phyloP scores from a whole-genome alignment of 345 rosid genomes.

The Boechera divaricarpa region DNA sequence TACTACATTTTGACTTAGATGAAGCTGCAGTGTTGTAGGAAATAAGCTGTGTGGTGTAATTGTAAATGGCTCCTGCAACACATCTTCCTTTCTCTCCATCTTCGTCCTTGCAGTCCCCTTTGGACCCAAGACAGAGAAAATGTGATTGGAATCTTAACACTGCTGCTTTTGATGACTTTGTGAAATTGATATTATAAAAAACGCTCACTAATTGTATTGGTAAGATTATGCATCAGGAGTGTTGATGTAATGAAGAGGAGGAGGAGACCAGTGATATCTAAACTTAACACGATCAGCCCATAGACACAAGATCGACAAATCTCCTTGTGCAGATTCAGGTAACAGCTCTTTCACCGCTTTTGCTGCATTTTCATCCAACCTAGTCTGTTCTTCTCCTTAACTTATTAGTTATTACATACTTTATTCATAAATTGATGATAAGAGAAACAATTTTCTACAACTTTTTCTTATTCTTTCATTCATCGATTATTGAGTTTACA shows the following conservation, averaged over 20 bases:
- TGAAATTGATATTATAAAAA: neutral
- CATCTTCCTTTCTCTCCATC: conserved; percentile 67
- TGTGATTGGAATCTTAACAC: conserved; percentile 9
- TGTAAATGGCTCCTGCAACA: conserved; percentile 88
- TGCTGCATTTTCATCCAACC: conserved; percentile 60
- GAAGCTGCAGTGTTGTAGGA: conserved; percentile 51
- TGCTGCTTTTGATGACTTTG: neutral
- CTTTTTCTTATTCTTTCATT: no score
- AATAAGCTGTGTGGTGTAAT: conserved; percentile 91
- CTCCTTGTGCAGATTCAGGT: conserved; percentile 63
- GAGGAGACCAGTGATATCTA: conserved; percentile 69
- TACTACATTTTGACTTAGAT: conserved; percentile 57
- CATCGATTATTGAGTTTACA: no score
- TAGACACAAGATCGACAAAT: conserved; percentile 63
- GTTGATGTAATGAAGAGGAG: conserved; percentile 68
- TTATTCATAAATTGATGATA: neutral
- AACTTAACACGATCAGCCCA: conserved; percentile 85
- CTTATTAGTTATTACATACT: neutral
- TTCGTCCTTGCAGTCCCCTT: conserved; percentile 76
- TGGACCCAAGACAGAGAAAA: neutral
- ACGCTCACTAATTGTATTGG: conserved; percentile 57
- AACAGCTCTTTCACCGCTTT: conserved; percentile 63
- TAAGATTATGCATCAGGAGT: conserved; percentile 78
- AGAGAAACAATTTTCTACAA: no score
- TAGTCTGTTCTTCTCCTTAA: conserved; percentile 48